Evolutionary conservation across 1,139 yeast genomes (phyloP).

Genomic region (Pichia sp.): DNA sequence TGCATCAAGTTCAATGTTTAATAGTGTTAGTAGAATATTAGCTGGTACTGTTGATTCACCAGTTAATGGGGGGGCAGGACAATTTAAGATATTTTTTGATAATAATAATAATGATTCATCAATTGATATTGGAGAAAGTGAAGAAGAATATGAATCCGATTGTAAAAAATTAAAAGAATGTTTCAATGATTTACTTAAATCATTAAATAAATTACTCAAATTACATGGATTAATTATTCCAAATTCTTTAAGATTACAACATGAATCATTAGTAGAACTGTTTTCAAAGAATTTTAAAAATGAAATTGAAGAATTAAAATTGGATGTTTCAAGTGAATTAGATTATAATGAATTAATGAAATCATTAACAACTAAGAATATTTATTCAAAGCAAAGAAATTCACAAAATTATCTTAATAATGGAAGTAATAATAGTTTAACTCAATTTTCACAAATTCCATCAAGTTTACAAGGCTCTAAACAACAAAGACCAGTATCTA

Average conservation of each 20-base stretch:
- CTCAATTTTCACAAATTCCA: constrained; percentile 5
- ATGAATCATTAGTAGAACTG: constrained; percentile 57
- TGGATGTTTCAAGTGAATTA: constrained; percentile 19
- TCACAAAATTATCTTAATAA: background rate
- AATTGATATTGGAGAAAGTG: constrained; percentile 16
- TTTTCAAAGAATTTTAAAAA: constrained; percentile 62
- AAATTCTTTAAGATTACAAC: constrained; percentile 51
- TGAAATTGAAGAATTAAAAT: constrained; percentile 43
- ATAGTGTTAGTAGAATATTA: constrained; percentile 68
- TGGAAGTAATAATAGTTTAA: constrained; percentile 7
- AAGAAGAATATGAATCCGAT: constrained; percentile 37
- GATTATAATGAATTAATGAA: constrained; percentile 15
- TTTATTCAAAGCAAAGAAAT: constrained; percentile 15
- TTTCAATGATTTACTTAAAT: constrained; percentile 63
- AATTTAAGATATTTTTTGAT: constrained; percentile 62
- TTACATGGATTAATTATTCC: constrained; percentile 69
- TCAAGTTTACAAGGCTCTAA: background rate
- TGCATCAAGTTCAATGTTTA: constrained; percentile 42
- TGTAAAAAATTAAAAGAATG: constrained; percentile 50
- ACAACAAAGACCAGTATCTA: constrained; percentile 3
- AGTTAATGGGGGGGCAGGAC: constrained; percentile 88
- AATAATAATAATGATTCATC: constrained; percentile 30
- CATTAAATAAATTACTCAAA: constrained; percentile 59
- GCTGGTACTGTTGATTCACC: constrained; percentile 92
- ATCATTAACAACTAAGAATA: constrained; percentile 15